These are phyloP conservation scores for Annulohypoxylon nitens DNA, from an alignment of 495 filamentous ascomycete genomes.

Conservation along the genomic window DNA sequence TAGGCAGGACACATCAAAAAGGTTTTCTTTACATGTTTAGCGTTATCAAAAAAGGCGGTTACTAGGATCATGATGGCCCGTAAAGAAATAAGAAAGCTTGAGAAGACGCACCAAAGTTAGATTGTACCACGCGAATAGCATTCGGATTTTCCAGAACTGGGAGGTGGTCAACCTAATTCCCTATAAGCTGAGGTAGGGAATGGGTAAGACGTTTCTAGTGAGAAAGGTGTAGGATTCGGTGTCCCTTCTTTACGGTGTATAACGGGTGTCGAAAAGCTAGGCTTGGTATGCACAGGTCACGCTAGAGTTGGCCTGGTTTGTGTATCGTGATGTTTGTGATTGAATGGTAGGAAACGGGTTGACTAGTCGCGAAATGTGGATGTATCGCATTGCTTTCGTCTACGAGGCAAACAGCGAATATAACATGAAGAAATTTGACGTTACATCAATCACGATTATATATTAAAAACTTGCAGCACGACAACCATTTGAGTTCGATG, in stretches of 20 bases:
- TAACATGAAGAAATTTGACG: neutral
- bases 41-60: slow-evolving; percentile 37
- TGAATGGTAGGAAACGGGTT: slow-evolving; percentile 10
- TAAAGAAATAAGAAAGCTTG: slow-evolving; percentile 44
- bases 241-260: slow-evolving; percentile 19
- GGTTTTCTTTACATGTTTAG: slow-evolving; percentile 15
- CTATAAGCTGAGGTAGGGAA: slow-evolving; percentile 9
- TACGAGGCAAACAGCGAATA: slow-evolving; percentile 2
- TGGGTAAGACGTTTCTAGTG: slow-evolving; percentile 26
- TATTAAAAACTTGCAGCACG: neutral
- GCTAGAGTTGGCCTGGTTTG: slow-evolving; percentile 7
- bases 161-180: slow-evolving; percentile 23
- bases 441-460: neutral
- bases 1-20: slow-evolving; percentile 33
- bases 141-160: slow-evolving; percentile 39
- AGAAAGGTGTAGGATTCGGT: slow-evolving; percentile 29
- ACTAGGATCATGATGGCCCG: slow-evolving; percentile 21
- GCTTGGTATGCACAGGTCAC: slow-evolving; percentile 24
- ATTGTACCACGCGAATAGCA: slow-evolving; percentile 50
- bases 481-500: neutral
- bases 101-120: slow-evolving; percentile 46
- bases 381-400: slow-evolving; percentile 8
- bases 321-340: slow-evolving; percentile 23
- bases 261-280: slow-evolving; percentile 11
- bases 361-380: slow-evolving; percentile 1